These are phyloP conservation scores for Plasmodium vivax DNA, from an alignment of 169 alveolate genomes.

Conservation along the genomic window DNA sequence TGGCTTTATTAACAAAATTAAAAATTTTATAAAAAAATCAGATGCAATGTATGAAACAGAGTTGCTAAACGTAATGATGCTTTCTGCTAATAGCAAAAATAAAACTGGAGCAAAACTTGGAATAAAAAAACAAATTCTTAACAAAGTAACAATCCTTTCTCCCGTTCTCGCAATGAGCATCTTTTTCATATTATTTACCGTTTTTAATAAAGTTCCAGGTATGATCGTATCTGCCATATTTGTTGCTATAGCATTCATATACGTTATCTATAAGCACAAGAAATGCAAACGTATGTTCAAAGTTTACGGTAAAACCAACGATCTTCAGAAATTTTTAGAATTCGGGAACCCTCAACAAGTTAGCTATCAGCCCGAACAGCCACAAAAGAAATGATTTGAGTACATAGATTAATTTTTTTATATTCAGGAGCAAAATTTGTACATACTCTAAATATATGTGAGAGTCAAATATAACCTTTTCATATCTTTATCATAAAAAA, in stretches of 20 bases:
- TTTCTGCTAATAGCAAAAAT: neutral
- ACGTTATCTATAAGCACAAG: neutral
- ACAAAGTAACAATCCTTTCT: neutral
- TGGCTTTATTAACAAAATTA: neutral
- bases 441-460: neutral
- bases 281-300: constrained; percentile 14
- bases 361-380: neutral
- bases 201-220: neutral
- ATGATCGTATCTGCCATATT: neutral
- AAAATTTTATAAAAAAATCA: neutral
- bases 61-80: neutral
- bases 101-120: neutral
- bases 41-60: constrained; percentile 30
- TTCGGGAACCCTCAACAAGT: neutral
- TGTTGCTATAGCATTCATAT: neutral
- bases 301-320: neutral
- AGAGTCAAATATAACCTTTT: neutral
- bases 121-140: neutral
- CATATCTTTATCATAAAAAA: neutral
- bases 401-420: neutral
- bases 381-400: neutral
- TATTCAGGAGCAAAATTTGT: neutral
- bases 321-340: constrained; percentile 1
- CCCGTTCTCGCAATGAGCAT: neutral
- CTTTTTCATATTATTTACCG: neutral